phyloP scores from a whole-genome alignment of 208 protist species.

The Trypanosomatidae sp. region DNA sequence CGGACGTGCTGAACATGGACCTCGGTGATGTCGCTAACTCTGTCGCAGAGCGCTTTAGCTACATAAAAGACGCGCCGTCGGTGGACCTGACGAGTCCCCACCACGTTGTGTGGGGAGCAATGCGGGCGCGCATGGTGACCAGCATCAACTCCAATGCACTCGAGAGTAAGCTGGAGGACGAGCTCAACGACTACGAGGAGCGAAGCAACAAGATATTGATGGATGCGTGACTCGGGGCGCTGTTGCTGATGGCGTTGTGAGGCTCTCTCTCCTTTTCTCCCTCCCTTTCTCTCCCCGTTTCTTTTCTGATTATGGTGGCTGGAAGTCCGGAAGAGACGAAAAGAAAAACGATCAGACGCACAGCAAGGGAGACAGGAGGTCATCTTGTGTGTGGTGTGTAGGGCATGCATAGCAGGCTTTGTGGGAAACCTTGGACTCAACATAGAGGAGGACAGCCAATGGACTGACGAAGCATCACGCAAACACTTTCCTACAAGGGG shows the following conservation, averaged over 20 bases:
- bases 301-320: not conserved
- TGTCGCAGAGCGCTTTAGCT: conserved; percentile 20
- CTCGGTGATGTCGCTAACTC: conserved; percentile 15
- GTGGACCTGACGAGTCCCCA: conserved; percentile 11
- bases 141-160: not conserved
- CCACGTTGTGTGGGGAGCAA: conserved; percentile 16
- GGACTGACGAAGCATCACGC: not conserved
- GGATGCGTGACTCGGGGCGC: not conserved
- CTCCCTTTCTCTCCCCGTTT: not conserved
- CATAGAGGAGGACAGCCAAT: not conserved
- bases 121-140: conserved; percentile 13
- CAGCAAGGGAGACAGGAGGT: not conserved
- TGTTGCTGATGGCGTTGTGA: not conserved
- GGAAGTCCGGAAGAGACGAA: not conserved
- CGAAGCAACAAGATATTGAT: conserved; percentile 4
- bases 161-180: conserved; percentile 12
- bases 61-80: conserved; percentile 22
- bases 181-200: not conserved
- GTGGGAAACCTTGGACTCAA: not conserved
- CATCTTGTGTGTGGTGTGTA: not conserved
- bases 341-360: not conserved
- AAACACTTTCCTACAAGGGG: not conserved
- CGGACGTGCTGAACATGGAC: conserved; percentile 10
- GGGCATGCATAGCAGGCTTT: not conserved
- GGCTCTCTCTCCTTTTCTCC: not conserved